Base-by-base conservation (phyloP, 352 stramenopile species). In the Phytophthora niederhauseri region DNA sequence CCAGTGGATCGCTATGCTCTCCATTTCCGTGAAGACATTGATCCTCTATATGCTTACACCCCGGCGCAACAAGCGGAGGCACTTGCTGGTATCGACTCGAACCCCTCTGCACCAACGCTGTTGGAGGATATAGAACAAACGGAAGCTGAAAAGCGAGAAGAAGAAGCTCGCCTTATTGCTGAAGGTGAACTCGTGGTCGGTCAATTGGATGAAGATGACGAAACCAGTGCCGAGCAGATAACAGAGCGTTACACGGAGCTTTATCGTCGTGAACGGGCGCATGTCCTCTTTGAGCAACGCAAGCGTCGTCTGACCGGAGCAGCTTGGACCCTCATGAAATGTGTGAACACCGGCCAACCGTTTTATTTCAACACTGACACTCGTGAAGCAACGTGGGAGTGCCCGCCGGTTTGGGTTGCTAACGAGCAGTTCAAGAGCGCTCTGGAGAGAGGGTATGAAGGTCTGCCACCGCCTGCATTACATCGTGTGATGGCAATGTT, bases 341-440 rank as follows among this genome's bases (percentile, higher is more conserved):
- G 85, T 68, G 76, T 61, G 15, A 81, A 89, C 45, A 93, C 84
- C 36, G 77, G 76, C n/a, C 78, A 91, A 31, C 81, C 78, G n/a
- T 99, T 98, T 64, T 99, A 95, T 78, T 98, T 94, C 61, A 99
- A 99, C 72, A 67, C 58, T 22, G 93, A 98, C 73, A 98, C 95
- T 20, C 92, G 90, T 7, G 95, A 99, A 85, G 94, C 94, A 28
- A 87, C 89, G 41, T 99, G 94, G 94, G 92, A 98, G 60, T 97
- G 89, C 48, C 97, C 97, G n/a, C 48, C 63, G 5, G 84, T 98
- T 24, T 81, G 97, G 58, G 56, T 90, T n/a, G 89, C 96, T 57
- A 90, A 98, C 55, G 86, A 98, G 66, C 88, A 93, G 49, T 57
- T 98, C 36, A 81, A 84, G 19, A 68, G 72, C 7, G 91, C 95